phyloP scores from a whole-genome alignment of 2,329 filamentous ascomycete species.

The Arthrobotrys megalospora region DNA sequence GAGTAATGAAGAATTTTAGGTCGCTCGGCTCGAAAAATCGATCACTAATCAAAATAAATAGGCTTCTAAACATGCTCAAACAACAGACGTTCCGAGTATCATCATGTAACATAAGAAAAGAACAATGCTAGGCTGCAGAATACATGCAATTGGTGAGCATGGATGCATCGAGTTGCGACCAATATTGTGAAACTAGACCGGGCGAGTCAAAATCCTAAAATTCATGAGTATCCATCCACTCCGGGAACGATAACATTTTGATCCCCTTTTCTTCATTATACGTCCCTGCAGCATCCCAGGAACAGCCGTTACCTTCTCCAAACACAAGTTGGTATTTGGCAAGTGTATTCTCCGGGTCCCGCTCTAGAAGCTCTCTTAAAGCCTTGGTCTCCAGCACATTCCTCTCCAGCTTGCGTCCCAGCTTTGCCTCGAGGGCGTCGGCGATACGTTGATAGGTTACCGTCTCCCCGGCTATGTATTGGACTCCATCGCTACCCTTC shows the following conservation, averaged over 20 bases:
- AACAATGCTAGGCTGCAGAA: not conserved
- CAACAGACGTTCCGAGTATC: conserved; percentile 1
- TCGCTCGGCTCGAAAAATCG: not conserved
- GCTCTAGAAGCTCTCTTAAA: conserved; percentile 69
- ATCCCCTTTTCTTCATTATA: conserved; percentile 72
- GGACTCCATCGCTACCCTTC: conserved; percentile 68
- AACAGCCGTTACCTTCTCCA: conserved; percentile 73
- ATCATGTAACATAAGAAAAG: conserved; percentile 26
- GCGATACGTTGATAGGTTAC: conserved; percentile 73
- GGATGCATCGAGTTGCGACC: not conserved
- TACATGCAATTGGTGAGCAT: not conserved
- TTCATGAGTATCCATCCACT: conserved; percentile 59
- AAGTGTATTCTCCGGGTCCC: conserved; percentile 70
- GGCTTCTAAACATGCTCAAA: conserved; percentile 35
- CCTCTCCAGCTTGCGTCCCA: conserved; percentile 68
- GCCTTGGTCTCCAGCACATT: conserved; percentile 71
- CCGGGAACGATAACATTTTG: conserved; percentile 47
- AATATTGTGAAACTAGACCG: not conserved
- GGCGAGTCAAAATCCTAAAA: conserved; percentile 15
- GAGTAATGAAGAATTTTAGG: conserved; percentile 9
- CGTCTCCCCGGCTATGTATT: conserved; percentile 77
- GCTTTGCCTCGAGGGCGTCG: conserved; percentile 71
- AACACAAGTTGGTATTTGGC: conserved; percentile 77
- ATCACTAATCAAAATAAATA: conserved; percentile 20
- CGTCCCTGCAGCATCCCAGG: conserved; percentile 73